Conservation (phyloP, 2,329 filamentous ascomycete species). For the Arthrobotrys pseudoclavata region DNA sequence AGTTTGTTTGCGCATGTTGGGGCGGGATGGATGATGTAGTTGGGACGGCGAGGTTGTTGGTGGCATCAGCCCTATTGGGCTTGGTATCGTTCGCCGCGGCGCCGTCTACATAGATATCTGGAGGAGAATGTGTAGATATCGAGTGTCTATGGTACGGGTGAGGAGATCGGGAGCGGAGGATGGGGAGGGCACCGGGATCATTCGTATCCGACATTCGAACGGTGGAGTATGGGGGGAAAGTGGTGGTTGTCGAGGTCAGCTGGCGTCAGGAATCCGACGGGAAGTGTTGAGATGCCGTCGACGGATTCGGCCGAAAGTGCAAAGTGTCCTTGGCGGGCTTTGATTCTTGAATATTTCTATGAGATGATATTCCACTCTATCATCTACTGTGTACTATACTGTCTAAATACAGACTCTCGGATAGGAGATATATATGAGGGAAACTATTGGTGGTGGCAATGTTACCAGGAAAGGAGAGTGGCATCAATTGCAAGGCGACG, state of each 20-base stretch:
- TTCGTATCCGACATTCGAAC: slow-evolving; percentile 58
- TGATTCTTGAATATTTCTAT: neutral
- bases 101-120: slow-evolving; percentile 25
- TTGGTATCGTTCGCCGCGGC: slow-evolving; percentile 16
- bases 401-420: neutral
- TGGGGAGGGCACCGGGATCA: slow-evolving; percentile 46
- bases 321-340: slow-evolving; percentile 24
- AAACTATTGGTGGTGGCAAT: neutral
- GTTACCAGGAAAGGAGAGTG: slow-evolving; percentile 3
- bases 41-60: slow-evolving; percentile 28
- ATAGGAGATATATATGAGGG: neutral
- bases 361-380: too few species aligned
- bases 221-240: slow-evolving; percentile 10
- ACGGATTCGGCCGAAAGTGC: slow-evolving; percentile 26
- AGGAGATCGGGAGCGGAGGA: slow-evolving; percentile 55
- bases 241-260: slow-evolving; percentile 25
- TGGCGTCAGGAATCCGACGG: slow-evolving; percentile 4
- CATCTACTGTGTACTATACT: too few species aligned
- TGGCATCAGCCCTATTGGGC: slow-evolving; percentile 51
- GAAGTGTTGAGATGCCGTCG: slow-evolving; percentile 44
- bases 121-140: slow-evolving; percentile 38
- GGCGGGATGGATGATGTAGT: slow-evolving; percentile 43
- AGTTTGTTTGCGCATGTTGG: slow-evolving; percentile 56
- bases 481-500: neutral
- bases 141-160: slow-evolving; percentile 55